phyloP scores from a whole-genome alignment of 2,329 filamentous ascomycete species.

The Seiridium cupressi region DNA sequence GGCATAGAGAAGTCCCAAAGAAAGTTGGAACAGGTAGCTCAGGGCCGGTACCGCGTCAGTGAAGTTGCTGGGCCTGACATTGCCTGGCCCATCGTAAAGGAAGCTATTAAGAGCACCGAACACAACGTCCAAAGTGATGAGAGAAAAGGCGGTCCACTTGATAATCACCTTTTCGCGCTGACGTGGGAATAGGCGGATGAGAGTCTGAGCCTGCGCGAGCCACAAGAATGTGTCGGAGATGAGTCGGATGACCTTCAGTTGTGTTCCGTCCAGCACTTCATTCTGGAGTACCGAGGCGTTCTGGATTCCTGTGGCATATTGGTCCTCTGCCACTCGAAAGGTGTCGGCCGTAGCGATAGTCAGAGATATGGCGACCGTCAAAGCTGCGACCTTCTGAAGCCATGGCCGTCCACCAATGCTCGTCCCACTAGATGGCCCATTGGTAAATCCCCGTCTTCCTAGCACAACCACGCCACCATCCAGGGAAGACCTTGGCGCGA shows the following conservation, averaged over 20 bases:
- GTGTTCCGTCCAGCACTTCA: slow-evolving; percentile 77
- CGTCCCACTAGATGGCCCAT: slow-evolving; percentile 73
- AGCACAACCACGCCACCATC: slow-evolving; percentile 81
- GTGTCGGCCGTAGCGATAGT: slow-evolving; percentile 93
- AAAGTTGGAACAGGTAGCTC: slow-evolving; percentile 86
- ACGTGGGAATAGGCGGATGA: slow-evolving; percentile 92
- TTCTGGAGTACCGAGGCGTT: slow-evolving; percentile 75
- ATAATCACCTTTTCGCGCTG: slow-evolving; percentile 98
- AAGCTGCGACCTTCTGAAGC: slow-evolving; percentile 80
- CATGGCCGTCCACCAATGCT: slow-evolving; percentile 90
- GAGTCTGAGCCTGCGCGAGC: slow-evolving; percentile 94
- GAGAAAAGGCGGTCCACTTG: slow-evolving; percentile 95
- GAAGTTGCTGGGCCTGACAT: slow-evolving; percentile 69
- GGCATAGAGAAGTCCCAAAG: slow-evolving; percentile 82
- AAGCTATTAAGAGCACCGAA: slow-evolving; percentile 95
- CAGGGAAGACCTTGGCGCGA: slow-evolving; percentile 91
- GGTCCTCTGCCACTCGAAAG: slow-evolving; percentile 76
- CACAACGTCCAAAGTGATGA: slow-evolving; percentile 86
- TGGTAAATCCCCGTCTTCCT: slow-evolving; percentile 80
- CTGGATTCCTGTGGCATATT: slow-evolving; percentile 78
- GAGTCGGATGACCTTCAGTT: slow-evolving; percentile 86
- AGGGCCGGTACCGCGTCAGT: slow-evolving; percentile 87
- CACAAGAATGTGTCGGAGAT: slow-evolving; percentile 96
- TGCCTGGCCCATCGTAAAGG: slow-evolving; percentile 48
- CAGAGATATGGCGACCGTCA: slow-evolving; percentile 77